phyloP scores from a whole-genome alignment of 768 basidiomycete genomes.

The Mycena chlorophos region DNA sequence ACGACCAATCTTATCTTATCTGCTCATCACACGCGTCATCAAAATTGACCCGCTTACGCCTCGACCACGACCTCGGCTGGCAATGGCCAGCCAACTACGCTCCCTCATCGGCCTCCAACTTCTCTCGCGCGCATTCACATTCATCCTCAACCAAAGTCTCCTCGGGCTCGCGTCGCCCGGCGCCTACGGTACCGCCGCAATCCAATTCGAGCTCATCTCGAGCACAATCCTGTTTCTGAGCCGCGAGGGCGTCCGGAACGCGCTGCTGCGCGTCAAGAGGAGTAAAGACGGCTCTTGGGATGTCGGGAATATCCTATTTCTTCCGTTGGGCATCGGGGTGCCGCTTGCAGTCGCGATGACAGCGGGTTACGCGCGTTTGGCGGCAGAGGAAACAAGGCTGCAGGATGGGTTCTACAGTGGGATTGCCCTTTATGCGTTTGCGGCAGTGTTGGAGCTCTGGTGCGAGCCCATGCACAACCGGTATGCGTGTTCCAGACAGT shows the following conservation, averaged over 20 bases:
- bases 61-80: too few species aligned
- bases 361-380: conserved; percentile 52
- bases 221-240: conserved; percentile 90
- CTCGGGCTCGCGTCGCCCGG: conserved; percentile 79
- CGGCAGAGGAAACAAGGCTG: conserved; percentile 51
- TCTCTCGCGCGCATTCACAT: conserved; percentile 81
- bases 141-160: conserved; percentile 83
- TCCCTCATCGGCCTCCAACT: conserved; percentile 49
- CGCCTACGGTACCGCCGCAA: conserved; percentile 85
- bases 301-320: conserved; percentile 49
- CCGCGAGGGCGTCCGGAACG: conserved; percentile 89
- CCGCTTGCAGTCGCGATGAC: conserved; percentile 59
- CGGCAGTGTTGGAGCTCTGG: conserved; percentile 75
- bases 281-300: conserved; percentile 24
- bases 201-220: conserved; percentile 91
- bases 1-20: conserved; percentile 87
- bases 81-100: neutral
- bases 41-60: too few species aligned
- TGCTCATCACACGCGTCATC: conserved; percentile 81
- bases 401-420: conserved; percentile 69
- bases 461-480: conserved; percentile 82
- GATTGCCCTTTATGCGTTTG: conserved; percentile 67
- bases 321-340: conserved; percentile 71
- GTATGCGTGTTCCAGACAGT: conserved; percentile 33
- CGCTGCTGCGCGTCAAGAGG: conserved; percentile 62